Conservation (phyloP, 345 rosid genomes). For the Abelmoschus esculentus region DNA sequence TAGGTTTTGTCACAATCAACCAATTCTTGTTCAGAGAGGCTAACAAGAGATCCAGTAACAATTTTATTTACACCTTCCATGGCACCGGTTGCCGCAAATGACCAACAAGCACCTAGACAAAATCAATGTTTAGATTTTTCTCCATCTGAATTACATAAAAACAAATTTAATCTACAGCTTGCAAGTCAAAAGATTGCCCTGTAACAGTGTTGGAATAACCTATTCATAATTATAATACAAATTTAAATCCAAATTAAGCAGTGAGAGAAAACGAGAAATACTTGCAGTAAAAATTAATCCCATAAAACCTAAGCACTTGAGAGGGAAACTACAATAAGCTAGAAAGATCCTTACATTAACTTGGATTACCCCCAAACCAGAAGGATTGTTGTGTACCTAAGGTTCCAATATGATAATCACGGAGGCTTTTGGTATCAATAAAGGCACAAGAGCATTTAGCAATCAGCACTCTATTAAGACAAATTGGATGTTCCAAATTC, state of each 20-base stretch:
- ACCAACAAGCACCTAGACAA: constrained; percentile 83
- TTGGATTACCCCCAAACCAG: no score
- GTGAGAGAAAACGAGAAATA: no score
- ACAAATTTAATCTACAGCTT: neutral
- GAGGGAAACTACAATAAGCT: neutral
- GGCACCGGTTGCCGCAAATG: constrained; percentile 90
- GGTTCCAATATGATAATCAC: no score
- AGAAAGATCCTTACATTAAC: neutral
- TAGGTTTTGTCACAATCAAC: constrained; percentile 71
- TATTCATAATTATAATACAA: neutral
- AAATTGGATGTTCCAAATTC: neutral
- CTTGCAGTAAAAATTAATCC: neutral
- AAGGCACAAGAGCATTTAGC: no score
- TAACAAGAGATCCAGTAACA: constrained; percentile 66
- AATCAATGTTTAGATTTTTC: neutral
- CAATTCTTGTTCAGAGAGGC: constrained; percentile 88
- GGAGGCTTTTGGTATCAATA: no score
- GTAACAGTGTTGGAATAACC: neutral
- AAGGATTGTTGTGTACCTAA: no score
- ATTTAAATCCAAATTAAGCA: no score
- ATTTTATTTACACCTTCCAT: constrained; percentile 83
- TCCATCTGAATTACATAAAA: neutral
- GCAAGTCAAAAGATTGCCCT: neutral
- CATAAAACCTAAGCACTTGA: neutral
- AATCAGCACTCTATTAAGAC: neutral